Percentiles rank a stretch among this genome's conserved stretches.
Conservation (phyloP, 768 basidiomycete genomes). For the Xerocomus brunneocitrinus region DNA sequence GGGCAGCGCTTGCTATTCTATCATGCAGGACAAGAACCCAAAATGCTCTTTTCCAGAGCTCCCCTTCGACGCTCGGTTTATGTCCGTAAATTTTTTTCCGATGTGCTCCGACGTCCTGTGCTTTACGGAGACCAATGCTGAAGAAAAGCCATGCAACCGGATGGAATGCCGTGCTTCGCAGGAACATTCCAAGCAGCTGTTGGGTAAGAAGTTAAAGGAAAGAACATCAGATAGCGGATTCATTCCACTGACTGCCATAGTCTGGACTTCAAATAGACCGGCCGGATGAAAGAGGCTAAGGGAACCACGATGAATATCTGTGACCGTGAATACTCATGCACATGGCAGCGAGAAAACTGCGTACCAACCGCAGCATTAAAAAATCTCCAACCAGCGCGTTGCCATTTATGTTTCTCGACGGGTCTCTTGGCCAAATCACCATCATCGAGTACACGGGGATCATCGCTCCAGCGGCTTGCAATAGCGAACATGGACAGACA, state of each 20-base stretch:
- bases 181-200: conserved; percentile 53
- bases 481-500: conserved; percentile 66
- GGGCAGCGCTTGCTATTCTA: conserved; percentile 45
- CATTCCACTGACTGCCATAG: conserved; percentile 41
- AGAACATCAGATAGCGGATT: background rate
- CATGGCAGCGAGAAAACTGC: conserved; percentile 9
- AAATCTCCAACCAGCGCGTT: conserved; percentile 56
- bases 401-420: conserved; percentile 40
- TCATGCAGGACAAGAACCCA: conserved; percentile 66
- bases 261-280: conserved; percentile 60
- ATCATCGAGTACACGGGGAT: conserved; percentile 51
- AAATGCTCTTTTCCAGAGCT: conserved; percentile 77
- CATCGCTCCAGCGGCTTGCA: conserved; percentile 61
- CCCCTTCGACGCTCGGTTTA: conserved; percentile 49
- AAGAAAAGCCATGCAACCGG: conserved; percentile 52
- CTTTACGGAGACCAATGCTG: conserved; percentile 55
- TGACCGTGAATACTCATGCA: conserved; percentile 4
- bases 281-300: conserved; percentile 53
- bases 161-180: conserved; percentile 45
- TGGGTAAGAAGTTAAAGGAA: conserved; percentile 7
- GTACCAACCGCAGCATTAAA: conserved; percentile 52
- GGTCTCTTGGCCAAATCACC: conserved; percentile 20
- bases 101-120: conserved; percentile 76
- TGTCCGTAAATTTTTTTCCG: conserved; percentile 52
- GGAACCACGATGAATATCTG: conserved; percentile 49